These are phyloP conservation scores for Leccinum imitatum DNA, from an alignment of 768 basidiomycete genomes.

Conservation along the genomic window DNA sequence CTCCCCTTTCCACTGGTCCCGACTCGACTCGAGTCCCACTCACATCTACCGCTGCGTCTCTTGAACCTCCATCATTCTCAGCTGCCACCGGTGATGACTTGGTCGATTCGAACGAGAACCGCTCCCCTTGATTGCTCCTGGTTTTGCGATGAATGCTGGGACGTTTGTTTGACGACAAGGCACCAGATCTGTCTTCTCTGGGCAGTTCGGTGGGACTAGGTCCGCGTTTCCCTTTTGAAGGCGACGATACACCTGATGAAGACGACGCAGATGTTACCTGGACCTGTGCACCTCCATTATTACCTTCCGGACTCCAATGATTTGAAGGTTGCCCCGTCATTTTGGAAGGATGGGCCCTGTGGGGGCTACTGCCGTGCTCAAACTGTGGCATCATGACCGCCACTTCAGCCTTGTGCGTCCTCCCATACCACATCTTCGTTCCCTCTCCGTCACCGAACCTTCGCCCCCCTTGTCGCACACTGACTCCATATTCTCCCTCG, in stretches of 20 bases:
- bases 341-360: constrained; percentile 11
- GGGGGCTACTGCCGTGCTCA: background rate
- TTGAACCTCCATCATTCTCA: constrained; percentile 12
- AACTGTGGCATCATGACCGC: background rate
- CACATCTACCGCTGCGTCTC: constrained; percentile 1
- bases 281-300: constrained; percentile 2
- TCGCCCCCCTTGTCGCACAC: constrained; percentile 14
- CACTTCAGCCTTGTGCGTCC: constrained; percentile 1
- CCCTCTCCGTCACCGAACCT: constrained; percentile 18
- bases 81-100: constrained; percentile 6
- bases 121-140: constrained; percentile 10
- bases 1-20: constrained; percentile 13
- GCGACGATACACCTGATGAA: constrained; percentile 26
- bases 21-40: constrained; percentile 1
- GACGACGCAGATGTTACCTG: constrained; percentile 12
- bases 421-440: constrained; percentile 5
- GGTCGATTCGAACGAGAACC: constrained; percentile 14
- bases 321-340: constrained; percentile 3
- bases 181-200: constrained; percentile 60
- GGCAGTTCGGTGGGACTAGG: constrained; percentile 71
- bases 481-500: constrained; percentile 10
- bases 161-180: constrained; percentile 57
- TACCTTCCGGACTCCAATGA: constrained; percentile 7
- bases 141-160: constrained; percentile 60
- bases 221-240: constrained; percentile 57